Evolutionary conservation across 2,329 filamentous ascomycete genomes (phyloP).

Genomic region (Acrocalymma vagum): DNA sequence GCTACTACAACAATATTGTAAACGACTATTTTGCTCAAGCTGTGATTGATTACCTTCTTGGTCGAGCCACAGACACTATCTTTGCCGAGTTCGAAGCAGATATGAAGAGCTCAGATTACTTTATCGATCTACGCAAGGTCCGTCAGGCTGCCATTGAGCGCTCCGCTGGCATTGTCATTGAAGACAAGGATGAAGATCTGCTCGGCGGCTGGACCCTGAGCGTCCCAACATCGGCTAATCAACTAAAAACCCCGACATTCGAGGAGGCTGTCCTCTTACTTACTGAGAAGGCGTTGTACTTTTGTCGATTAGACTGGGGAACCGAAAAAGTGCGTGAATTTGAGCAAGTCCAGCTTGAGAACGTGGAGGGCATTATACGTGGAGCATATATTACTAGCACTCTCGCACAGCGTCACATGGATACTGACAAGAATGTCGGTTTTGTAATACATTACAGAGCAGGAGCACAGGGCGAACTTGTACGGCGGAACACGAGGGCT

Average conservation of each 20-base stretch:
- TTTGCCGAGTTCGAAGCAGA: slow-evolving; percentile 95
- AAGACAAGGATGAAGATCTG: slow-evolving; percentile 80
- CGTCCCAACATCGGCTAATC: slow-evolving; percentile 76
- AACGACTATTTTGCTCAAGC: slow-evolving; percentile 98
- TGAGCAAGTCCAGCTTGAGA: slow-evolving; percentile 81
- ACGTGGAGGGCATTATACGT: slow-evolving; percentile 75
- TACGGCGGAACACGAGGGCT: slow-evolving; percentile 85
- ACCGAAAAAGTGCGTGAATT: slow-evolving; percentile 94
- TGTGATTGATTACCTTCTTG: slow-evolving; percentile 91
- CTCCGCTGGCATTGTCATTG: slow-evolving; percentile 83
- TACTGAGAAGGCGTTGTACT: slow-evolving; percentile 85
- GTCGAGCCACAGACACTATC: slow-evolving; percentile 82
- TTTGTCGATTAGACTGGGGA: slow-evolving; percentile 93
- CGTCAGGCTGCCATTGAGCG: slow-evolving; percentile 90
- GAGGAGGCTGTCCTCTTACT: slow-evolving; percentile 89
- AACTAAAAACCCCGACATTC: slow-evolving; percentile 73
- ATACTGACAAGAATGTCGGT: slow-evolving; percentile 83
- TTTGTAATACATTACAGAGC: slow-evolving; percentile 81
- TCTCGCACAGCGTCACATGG: slow-evolving; percentile 77
- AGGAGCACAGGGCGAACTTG: slow-evolving; percentile 73
- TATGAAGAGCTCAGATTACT: slow-evolving; percentile 92
- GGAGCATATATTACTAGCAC: slow-evolving; percentile 93
- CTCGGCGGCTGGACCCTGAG: slow-evolving; percentile 89
- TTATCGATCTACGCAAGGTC: slow-evolving; percentile 83
- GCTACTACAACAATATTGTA: slow-evolving; percentile 86